Evolutionary conservation across 768 basidiomycete species (phyloP).

Genomic region (Boletus rubroflammeus): DNA sequence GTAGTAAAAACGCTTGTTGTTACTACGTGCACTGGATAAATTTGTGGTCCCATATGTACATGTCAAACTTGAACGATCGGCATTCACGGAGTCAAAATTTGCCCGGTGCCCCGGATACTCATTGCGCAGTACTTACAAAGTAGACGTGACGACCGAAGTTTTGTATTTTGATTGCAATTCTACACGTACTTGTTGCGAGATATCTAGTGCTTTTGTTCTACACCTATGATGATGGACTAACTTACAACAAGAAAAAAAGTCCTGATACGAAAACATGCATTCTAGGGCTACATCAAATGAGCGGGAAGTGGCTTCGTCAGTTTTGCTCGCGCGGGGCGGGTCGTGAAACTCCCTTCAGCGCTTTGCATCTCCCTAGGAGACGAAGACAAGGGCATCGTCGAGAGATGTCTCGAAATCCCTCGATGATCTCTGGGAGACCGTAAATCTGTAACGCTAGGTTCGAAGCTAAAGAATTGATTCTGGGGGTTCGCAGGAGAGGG

Average conservation of each 20-base stretch:
- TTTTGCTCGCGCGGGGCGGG: slow-evolving; percentile 4
- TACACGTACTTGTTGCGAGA: background rate
- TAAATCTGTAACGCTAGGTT: background rate
- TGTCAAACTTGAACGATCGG: background rate
- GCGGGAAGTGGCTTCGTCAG: slow-evolving; percentile 20
- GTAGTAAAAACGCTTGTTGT: background rate
- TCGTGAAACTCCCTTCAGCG: background rate
- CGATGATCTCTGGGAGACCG: background rate
- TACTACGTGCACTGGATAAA: background rate
- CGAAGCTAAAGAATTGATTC: background rate
- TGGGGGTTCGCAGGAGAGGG: background rate
- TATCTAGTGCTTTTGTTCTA: background rate
- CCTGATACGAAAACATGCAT: slow-evolving; percentile 1
- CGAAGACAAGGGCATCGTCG: slow-evolving; percentile 13
- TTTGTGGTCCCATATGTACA: background rate
- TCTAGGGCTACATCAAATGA: slow-evolving; percentile 19
- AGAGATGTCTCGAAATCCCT: slow-evolving; percentile 15
- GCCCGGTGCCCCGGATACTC: background rate
- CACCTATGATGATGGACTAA: background rate
- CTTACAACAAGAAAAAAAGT: background rate
- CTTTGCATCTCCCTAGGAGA: slow-evolving; percentile 7
- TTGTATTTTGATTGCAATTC: background rate
- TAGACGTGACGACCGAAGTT: background rate
- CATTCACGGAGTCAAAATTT: background rate
- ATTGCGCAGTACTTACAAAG: background rate